Percentiles rank a stretch among this genome's conserved stretches.
Conservation (phyloP, 2,329 filamentous ascomycete species). For the Capronia epimyces region DNA sequence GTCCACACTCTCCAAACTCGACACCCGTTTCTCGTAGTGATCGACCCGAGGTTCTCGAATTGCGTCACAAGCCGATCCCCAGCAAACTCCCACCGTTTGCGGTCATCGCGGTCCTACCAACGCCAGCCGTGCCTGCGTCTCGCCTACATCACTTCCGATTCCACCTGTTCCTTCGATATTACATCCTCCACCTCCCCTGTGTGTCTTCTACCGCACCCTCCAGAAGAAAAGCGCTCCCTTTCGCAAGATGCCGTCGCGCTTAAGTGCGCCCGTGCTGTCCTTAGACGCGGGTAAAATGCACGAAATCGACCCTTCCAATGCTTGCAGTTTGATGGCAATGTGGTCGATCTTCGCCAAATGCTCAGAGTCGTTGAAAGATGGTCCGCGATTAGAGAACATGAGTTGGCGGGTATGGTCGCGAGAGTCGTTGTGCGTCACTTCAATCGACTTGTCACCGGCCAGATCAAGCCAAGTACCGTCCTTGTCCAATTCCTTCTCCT, state of each 20-base stretch:
- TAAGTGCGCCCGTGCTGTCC: slow-evolving; percentile 80
- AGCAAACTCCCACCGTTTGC: slow-evolving; percentile 14
- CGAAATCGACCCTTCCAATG: slow-evolving; percentile 88
- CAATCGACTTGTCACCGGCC: slow-evolving; percentile 41
- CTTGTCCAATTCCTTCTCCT: slow-evolving; percentile 72
- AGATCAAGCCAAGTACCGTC: slow-evolving; percentile 56
- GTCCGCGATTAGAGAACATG: slow-evolving; percentile 85
- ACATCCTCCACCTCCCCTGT: background rate
- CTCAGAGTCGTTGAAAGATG: slow-evolving; percentile 88
- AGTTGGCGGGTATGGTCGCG: slow-evolving; percentile 94
- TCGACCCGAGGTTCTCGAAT: slow-evolving; percentile 19
- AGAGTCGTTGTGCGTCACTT: slow-evolving; percentile 71
- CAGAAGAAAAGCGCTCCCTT: background rate
- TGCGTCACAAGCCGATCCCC: slow-evolving; percentile 25
- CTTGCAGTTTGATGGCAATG: slow-evolving; percentile 91
- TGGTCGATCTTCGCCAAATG: slow-evolving; percentile 97
- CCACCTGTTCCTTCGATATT: slow-evolving; percentile 4
- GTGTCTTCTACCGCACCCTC: background rate
- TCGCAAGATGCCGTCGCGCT: slow-evolving; percentile 68
- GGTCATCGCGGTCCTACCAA: background rate
- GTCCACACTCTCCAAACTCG: slow-evolving; percentile 2
- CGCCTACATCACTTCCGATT: background rate
- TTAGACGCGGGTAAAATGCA: slow-evolving; percentile 89
- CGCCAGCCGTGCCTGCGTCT: background rate
- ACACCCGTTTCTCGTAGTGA: slow-evolving; percentile 9